Conservation (phyloP, 768 basidiomycete species). For the Rhodosporidiobolus sp. region DNA sequence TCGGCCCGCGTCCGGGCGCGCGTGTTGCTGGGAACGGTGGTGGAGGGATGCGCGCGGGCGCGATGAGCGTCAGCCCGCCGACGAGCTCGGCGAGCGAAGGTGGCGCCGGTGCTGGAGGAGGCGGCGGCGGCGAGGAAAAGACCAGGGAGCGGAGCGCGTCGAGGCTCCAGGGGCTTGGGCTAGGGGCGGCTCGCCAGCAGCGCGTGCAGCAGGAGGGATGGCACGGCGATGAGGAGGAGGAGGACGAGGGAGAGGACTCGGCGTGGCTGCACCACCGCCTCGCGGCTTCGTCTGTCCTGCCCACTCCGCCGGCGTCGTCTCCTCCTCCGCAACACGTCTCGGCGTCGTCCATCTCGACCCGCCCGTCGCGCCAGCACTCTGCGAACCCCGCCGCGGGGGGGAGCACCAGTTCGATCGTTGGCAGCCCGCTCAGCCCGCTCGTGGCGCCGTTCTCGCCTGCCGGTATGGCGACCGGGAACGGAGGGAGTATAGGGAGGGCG, state of each 20-base stretch:
- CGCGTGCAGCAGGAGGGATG: neutral
- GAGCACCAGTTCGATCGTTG: no score
- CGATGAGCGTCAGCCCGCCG: neutral
- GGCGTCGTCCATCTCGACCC: neutral
- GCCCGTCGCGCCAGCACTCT: neutral
- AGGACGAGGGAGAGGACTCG: constrained; percentile 12
- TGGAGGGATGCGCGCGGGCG: neutral
- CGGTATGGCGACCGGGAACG: neutral
- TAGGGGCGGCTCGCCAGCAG: no score
- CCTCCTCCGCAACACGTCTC: neutral
- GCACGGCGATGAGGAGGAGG: constrained; percentile 6
- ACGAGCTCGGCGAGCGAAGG: neutral
- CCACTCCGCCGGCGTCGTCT: neutral
- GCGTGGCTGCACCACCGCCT: constrained; percentile 11
- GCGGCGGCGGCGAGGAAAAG: no score
- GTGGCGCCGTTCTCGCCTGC: constrained; percentile 44
- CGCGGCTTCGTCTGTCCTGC: neutral
- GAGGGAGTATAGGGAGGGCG: neutral
- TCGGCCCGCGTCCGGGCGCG: constrained; percentile 8
- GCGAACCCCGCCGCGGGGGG: neutral
- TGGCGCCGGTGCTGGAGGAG: neutral
- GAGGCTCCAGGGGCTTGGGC: no score
- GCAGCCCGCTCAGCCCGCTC: constrained; percentile 42
- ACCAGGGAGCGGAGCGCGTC: no score
- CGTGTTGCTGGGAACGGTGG: neutral